Conservation (phyloP, 2,329 filamentous ascomycete species). For the Sporothrix pseudoabietina region DNA sequence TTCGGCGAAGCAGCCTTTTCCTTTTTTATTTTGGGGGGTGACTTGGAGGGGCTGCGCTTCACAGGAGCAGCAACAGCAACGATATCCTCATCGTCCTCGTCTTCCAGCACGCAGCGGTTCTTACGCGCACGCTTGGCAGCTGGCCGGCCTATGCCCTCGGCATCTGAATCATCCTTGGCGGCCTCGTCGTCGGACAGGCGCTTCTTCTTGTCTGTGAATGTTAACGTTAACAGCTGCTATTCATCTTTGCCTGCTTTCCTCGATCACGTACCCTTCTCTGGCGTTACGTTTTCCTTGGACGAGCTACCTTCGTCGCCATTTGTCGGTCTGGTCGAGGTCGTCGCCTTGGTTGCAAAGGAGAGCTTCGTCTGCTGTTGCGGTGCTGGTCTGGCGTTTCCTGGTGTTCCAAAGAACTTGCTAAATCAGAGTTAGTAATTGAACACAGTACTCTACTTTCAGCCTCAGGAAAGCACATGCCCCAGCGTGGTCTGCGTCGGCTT, state of each 20-base stretch:
- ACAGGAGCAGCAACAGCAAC: not conserved
- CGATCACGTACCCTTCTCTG: constrained; percentile 44
- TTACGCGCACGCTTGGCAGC: constrained; percentile 60
- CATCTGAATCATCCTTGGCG: constrained; percentile 40
- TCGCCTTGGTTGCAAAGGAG: constrained; percentile 62
- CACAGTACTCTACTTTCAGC: not conserved
- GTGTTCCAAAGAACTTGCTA: constrained; percentile 83
- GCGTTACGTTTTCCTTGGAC: constrained; percentile 45
- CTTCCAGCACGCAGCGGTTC: constrained; percentile 52
- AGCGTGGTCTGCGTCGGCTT: constrained; percentile 72
- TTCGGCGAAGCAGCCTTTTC: not conserved
- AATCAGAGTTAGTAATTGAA: constrained; percentile 32
- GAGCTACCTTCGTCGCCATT: constrained; percentile 30
- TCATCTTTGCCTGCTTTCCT: too few relatives aligned
- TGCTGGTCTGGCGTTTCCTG: constrained; percentile 57
- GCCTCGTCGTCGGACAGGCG: constrained; percentile 31
- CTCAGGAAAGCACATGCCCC: constrained; percentile 57
- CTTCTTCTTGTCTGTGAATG: constrained; percentile 31
- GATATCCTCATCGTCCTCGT: constrained; percentile 50
- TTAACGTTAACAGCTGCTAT: not conserved
- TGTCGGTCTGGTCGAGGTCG: constrained; percentile 27
- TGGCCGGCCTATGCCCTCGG: constrained; percentile 58
- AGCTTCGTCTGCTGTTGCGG: constrained; percentile 76
- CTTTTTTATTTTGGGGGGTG: constrained; percentile 1
- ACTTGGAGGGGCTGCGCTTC: not conserved